A percentile compares a stretch with the other conserved stretches of the same genome.
Evolutionary conservation across 192 early-diverging fungal genomes (phyloP).

Genomic region (Funneliformis mosseae): DNA sequence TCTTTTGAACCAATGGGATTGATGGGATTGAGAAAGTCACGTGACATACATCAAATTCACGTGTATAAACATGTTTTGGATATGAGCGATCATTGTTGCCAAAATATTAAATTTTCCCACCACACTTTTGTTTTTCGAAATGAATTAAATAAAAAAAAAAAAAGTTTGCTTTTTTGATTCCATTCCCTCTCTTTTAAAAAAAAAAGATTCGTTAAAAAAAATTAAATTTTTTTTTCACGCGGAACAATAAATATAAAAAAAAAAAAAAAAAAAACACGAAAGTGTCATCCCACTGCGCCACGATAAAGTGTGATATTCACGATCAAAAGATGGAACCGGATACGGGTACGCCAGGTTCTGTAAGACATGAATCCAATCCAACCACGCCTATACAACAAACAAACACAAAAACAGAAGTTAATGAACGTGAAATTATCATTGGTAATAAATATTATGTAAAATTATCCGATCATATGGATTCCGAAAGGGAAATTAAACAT

Average conservation of each 20-base stretch:
- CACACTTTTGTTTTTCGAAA: neutral
- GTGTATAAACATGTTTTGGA: neutral
- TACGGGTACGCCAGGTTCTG: neutral
- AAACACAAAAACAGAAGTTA: neutral
- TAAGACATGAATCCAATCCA: neutral
- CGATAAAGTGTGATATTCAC: neutral
- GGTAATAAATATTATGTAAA: neutral
- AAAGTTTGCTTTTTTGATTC: too few relatives aligned
- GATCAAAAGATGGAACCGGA: neutral
- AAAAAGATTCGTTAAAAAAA: too few relatives aligned
- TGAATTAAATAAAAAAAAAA: neutral
- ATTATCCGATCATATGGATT: neutral
- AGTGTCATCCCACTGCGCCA: neutral
- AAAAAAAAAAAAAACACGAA: neutral
- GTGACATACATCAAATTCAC: neutral
- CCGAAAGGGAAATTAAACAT: neutral
- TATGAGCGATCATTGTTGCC: neutral
- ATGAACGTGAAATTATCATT: neutral
- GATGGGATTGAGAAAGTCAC: too few relatives aligned
- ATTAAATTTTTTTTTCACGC: too few relatives aligned
- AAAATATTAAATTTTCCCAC: neutral
- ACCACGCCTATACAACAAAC: neutral
- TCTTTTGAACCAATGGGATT: too few relatives aligned
- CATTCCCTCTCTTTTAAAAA: too few relatives aligned
- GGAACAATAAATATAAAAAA: too few relatives aligned